phyloP scores from a whole-genome alignment of 805 yeast species.

The Metschnikowia amazonensis region DNA sequence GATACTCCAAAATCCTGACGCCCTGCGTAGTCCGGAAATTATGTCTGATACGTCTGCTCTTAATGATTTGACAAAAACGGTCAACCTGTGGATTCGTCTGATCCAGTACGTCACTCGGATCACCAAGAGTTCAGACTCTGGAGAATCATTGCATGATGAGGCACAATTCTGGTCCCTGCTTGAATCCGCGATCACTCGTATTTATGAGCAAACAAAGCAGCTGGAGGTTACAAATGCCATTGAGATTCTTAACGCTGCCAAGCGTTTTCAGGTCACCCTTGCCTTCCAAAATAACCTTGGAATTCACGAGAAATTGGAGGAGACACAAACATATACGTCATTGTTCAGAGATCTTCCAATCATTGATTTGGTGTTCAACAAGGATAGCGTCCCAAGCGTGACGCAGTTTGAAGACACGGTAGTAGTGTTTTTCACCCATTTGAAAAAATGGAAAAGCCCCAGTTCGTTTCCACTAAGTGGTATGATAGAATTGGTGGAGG shows the following conservation, averaged over 20 bases:
- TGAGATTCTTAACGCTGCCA: conserved; percentile 60
- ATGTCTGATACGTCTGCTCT: conserved; percentile 49
- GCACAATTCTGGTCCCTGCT: conserved; percentile 73
- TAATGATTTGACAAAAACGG: conserved; percentile 65
- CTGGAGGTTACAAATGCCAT: conserved; percentile 55
- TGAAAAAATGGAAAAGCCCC: conserved; percentile 55
- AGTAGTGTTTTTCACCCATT: conserved; percentile 50
- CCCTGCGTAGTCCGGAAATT: conserved; percentile 23
- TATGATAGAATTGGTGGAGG: conserved; percentile 62
- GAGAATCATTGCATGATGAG: conserved; percentile 57
- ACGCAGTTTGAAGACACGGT: conserved; percentile 44
- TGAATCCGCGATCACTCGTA: conserved; percentile 54
- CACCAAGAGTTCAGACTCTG: conserved; percentile 51
- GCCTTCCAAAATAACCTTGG: conserved; percentile 71
- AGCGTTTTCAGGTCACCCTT: conserved; percentile 76
- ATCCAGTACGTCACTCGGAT: conserved; percentile 55
- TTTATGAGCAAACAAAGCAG: conserved; percentile 55
- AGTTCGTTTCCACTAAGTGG: conserved; percentile 60
- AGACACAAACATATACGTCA: conserved; percentile 54
- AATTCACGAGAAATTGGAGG: conserved; percentile 48
- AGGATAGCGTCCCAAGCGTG: conserved; percentile 27
- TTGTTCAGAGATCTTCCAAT: conserved; percentile 71
- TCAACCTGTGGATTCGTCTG: conserved; percentile 69
- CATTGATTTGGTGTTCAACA: conserved; percentile 39
- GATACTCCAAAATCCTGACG: conserved; percentile 23